A percentile compares a stretch with the other conserved stretches of the same genome.
phyloP scores from a whole-genome alignment of 2,329 filamentous ascomycete species.

The Botrytis fabae region DNA sequence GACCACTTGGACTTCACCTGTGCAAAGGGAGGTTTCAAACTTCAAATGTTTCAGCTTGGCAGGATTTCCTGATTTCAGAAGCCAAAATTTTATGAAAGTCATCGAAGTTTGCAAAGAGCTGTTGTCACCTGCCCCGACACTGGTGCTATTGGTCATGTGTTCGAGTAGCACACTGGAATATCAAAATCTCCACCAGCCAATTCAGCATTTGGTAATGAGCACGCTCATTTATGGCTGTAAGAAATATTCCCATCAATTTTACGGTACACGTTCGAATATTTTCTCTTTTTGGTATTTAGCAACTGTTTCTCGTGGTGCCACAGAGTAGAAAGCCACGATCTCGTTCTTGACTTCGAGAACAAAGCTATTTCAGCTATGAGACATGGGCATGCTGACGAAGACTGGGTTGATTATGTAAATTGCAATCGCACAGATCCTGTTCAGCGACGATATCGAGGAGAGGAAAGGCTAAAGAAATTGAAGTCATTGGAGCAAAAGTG shows the following conservation, averaged over 20 bases:
- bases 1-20: slow-evolving; percentile 10
- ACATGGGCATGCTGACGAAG: neutral
- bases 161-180: slow-evolving; percentile 9
- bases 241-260: neutral
- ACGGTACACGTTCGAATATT: neutral
- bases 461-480: neutral
- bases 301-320: neutral
- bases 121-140: slow-evolving; percentile 3
- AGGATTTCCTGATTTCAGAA: neutral
- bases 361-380: slow-evolving; percentile 1
- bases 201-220: neutral
- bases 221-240: slow-evolving; percentile 7
- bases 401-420: neutral
- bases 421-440: neutral
- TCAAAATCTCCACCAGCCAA: neutral
- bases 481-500: neutral
- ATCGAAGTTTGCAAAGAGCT: neutral
- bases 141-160: neutral
- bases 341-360: neutral
- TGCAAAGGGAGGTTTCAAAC: neutral
- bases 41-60: neutral
- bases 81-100: neutral
- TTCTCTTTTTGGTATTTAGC: neutral
- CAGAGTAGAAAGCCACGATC: neutral
- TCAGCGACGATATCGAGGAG: neutral